A percentile compares a stretch with the other conserved stretches of the same genome.
Evolutionary conservation across 148 eudicot species (phyloP).

Genomic region (Diospyros kaki): DNA sequence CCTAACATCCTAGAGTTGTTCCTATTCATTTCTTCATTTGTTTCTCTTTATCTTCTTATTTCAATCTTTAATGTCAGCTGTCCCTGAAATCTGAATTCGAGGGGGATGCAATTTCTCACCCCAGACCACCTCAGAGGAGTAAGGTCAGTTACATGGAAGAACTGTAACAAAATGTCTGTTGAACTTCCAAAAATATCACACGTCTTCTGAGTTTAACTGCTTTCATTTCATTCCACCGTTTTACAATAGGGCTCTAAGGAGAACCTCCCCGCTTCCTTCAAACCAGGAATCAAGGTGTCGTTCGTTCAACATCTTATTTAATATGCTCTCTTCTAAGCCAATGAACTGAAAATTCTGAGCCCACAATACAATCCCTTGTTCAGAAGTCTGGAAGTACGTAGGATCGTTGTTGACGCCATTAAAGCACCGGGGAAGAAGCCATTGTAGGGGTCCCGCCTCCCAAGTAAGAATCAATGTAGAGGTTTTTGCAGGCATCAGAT

Average conservation of each 20-base stretch:
- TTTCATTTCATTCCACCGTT: not conserved
- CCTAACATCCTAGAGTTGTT: not conserved
- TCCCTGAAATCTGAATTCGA: constrained; percentile 43
- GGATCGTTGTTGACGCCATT: constrained; percentile 14
- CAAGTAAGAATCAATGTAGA: too few relatives aligned
- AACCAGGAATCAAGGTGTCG: constrained; percentile 28
- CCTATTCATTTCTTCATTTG: not conserved
- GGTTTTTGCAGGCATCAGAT: too few relatives aligned
- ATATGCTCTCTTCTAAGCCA: not conserved
- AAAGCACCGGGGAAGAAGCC: too few relatives aligned
- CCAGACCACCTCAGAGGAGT: constrained; percentile 20
- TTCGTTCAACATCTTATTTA: not conserved
- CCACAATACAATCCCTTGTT: not conserved
- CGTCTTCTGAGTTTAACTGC: not conserved
- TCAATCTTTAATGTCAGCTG: constrained; percentile 32
- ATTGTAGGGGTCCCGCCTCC: too few relatives aligned
- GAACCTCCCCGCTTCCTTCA: constrained; percentile 27
- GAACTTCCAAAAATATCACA: not conserved
- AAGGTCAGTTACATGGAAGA: constrained; percentile 32
- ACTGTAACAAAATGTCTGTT: not conserved
- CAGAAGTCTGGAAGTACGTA: constrained; percentile 31
- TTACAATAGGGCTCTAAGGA: constrained; percentile 38
- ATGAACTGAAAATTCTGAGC: not conserved
- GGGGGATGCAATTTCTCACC: constrained; percentile 7
- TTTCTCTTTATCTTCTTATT: constrained; percentile 5